Base-by-base conservation (phyloP, 805 yeast genomes). In the Candida nonsorbophila region DNA sequence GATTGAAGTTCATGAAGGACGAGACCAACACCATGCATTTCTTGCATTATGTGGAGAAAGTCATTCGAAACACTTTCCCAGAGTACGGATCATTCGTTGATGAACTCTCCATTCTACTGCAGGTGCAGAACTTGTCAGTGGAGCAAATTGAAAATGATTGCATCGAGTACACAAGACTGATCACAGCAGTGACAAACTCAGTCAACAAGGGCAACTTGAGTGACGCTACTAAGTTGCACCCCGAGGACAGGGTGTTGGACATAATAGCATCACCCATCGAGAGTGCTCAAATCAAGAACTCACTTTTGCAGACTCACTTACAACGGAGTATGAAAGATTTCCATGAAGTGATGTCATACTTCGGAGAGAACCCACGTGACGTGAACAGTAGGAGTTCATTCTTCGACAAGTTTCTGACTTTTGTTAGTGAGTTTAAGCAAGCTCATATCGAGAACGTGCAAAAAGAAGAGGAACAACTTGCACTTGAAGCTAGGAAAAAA, bases 1-100 rank as follows among this genome's bases (percentile, higher is more conserved):
- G 97, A 42, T 68, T 92, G 34, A 84, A 82, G 18, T 87, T 94
- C 42, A 79, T 94, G 58, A 92, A 92, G 51, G 96, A 90, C 55
- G 86, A 82, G 16, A 73, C 78, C 35, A 88, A 90, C 51, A 74
- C 86, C 5, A 78, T 83, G 79, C 84, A 94, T 1, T 88, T 92
- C 47, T 59, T 92, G 45, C 95, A 94, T 51, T 88, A 88, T 53
- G 86, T 94, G 31, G 98, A 92, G 53, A 83, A 77, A 43, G 76
- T 86, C 25, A 73, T 94, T n/a, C 67, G 98, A 40, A 77, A 73
- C 25, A 77, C 83, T 17, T 85, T 85, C 53, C 95, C 97, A 1
- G 84, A 84, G 24, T 69, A 77, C 44, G 78, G 80, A 16, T 60
- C 63, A 1, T 90, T 92, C 53, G 65, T 80, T n/a, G 78, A 78